Conservation (phyloP, 192 early-diverging fungal species). For the Coemansia nantahalensis region DNA sequence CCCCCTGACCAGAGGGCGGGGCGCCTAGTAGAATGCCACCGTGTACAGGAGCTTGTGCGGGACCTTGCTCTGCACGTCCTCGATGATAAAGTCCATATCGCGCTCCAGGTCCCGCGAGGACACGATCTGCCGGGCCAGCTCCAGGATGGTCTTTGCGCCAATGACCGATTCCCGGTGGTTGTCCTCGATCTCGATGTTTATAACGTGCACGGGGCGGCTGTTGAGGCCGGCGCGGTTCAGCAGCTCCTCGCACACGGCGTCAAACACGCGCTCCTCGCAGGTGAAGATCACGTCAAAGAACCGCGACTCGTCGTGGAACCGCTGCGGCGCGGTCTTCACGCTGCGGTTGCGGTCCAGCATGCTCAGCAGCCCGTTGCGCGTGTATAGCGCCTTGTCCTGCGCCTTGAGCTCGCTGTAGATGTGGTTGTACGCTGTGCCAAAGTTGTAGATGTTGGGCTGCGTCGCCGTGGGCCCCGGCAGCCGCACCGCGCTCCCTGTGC, state of each 20-base stretch:
- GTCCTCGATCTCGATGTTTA: constrained; percentile 96
- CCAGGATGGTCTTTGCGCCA: constrained; percentile 80
- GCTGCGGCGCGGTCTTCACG: constrained; percentile 87
- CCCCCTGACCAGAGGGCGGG: too few species aligned
- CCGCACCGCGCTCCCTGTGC: constrained; percentile 87
- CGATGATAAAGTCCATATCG: constrained; percentile 80
- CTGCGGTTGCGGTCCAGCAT: constrained; percentile 96
- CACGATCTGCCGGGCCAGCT: constrained; percentile 65
- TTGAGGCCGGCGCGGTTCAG: constrained; percentile 62
- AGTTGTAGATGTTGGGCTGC: constrained; percentile 88
- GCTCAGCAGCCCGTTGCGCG: constrained; percentile 77
- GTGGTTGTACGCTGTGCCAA: constrained; percentile 90
- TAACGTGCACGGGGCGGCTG: constrained; percentile 80
- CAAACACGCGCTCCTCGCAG: constrained; percentile 94
- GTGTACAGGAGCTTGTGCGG: constrained; percentile 61
- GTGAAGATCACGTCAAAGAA: constrained; percentile 92
- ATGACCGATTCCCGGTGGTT: constrained; percentile 84
- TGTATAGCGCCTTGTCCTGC: constrained; percentile 72
- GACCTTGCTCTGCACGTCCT: constrained; percentile 62
- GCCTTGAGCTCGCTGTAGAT: constrained; percentile 78
- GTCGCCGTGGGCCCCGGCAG: constrained; percentile 84
- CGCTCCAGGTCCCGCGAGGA: constrained; percentile 71
- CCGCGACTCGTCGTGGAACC: constrained; percentile 72
- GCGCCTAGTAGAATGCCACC: constrained; percentile 62
- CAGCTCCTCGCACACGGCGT: constrained; percentile 90